These are phyloP conservation scores for Neofusicoccum ribis DNA, from an alignment of 2,329 filamentous ascomycete species.

Conservation along the genomic window DNA sequence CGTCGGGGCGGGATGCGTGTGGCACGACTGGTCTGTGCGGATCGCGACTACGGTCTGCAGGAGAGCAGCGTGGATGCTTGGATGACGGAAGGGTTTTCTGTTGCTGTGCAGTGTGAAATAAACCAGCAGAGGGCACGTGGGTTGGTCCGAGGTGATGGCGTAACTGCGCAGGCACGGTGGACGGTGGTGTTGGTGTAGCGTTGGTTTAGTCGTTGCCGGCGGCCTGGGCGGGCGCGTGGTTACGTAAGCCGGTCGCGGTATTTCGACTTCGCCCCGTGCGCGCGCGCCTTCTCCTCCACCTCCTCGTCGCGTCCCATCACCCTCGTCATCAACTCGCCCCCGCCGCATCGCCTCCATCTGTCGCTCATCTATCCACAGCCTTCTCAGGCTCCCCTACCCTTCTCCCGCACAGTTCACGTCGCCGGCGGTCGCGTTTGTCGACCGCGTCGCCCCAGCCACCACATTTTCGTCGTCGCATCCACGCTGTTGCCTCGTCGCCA, in stretches of 20 bases:
- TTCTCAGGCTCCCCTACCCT: background rate
- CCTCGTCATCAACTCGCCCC: background rate
- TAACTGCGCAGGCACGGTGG: no score
- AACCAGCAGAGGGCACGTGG: background rate
- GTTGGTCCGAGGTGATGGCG: no score
- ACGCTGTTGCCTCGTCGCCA: background rate
- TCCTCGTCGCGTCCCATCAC: background rate
- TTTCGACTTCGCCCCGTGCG: background rate
- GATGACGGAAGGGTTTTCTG: no score
- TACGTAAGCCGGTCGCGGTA: background rate
- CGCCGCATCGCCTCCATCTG: slow-evolving; percentile 1
- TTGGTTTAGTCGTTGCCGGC: background rate
- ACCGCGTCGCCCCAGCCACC: background rate
- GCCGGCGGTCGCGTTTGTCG: background rate
- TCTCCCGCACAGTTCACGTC: background rate
- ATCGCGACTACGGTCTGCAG: background rate
- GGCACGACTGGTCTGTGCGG: background rate
- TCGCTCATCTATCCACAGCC: background rate
- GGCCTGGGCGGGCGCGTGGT: background rate
- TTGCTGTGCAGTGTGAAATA: background rate
- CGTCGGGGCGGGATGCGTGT: background rate
- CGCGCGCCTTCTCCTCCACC: background rate
- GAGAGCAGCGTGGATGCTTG: no score
- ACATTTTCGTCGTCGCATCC: background rate
- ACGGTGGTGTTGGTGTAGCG: no score